Evolutionary conservation across 805 yeast genomes (phyloP).

Genomic region (Ogataea zsoltii): DNA sequence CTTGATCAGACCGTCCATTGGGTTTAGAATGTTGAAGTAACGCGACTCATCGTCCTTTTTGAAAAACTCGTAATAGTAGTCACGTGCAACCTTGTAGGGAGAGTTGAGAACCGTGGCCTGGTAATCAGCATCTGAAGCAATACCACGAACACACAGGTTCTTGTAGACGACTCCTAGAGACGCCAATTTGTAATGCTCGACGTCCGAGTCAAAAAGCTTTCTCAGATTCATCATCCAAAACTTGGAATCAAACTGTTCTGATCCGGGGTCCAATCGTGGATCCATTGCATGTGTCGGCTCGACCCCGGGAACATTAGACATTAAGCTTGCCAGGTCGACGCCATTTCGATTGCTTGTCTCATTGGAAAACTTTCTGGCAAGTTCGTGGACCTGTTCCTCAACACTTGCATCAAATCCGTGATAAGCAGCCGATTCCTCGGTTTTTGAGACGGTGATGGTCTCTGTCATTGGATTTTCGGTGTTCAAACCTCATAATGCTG

Average conservation of each 20-base stretch:
- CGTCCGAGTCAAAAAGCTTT: too few relatives aligned
- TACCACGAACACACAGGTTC: conserved; percentile 59
- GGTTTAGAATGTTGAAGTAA: conserved; percentile 53
- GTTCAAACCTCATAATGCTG: too few relatives aligned
- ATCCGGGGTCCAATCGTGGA: conserved; percentile 54
- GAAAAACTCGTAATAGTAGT: conserved; percentile 21
- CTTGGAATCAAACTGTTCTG: conserved; percentile 13
- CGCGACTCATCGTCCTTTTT: conserved; percentile 30
- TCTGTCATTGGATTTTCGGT: too few relatives aligned
- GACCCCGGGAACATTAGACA: conserved; percentile 42
- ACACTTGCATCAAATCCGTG: too few relatives aligned
- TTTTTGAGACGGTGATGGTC: too few relatives aligned
- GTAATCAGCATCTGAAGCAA: conserved; percentile 65
- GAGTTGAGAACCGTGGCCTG: conserved; percentile 56
- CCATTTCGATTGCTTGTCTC: too few relatives aligned
- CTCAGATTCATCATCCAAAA: too few relatives aligned
- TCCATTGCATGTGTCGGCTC: conserved; percentile 35
- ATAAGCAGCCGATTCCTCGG: too few relatives aligned
- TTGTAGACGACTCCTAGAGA: conserved; percentile 58
- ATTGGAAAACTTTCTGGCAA: too few relatives aligned
- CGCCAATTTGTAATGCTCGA: conserved; percentile 50
- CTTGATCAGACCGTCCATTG: conserved; percentile 59
- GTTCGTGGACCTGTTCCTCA: too few relatives aligned
- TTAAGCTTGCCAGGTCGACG: neutral
- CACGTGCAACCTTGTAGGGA: conserved; percentile 34